Evolutionary conservation across 129 eudicot species (phyloP), one percentile per base, ranked within the genome.

Genomic region (Apium graveolens): DNA sequence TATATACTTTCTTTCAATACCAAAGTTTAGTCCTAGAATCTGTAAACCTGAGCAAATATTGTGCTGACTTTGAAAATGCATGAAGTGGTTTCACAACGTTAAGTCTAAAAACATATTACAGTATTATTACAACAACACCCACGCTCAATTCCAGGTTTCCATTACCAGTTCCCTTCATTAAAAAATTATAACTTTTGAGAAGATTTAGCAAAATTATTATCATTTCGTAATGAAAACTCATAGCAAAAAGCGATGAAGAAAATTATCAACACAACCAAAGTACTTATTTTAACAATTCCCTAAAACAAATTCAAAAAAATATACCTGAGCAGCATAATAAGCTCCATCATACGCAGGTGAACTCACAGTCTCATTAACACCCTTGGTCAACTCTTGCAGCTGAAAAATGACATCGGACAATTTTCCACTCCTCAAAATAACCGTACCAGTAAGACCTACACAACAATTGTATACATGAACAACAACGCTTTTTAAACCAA

Each of bases 281-380:
- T 11, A 39, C 38, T 65, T 5, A 3, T 12, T 13, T 31, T 21
- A 55, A n/a, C 41, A 78, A 27, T 16, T 14, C 41, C 41, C 45
- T 27, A 86, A 31, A 13, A 12, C 14, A 21, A 55, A 44, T 21
- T 49, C 16, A 16, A 51, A 21, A 7, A 65, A 48, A 42, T 7
- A 75, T 86, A 93, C 98, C 92, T 93, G 98, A 74, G 95, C 92
- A 57, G 97, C 89, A 51, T 91, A 89, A 79, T 86, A 86, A 29
- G 92, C 88, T 72, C 91, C 87, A 83, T 93, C 98, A 26, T 86
- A 86, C 77, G 89, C 89, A 55, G 95, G 92, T 27, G 89, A 86
- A 69, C 85, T 77, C 80, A 91, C 95, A 77, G 85, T 82, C 46
- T 87, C 98, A 70, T 87, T 86, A 57, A 93, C 89, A 76, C 92